These are phyloP conservation scores for Lolium perenne DNA, from an alignment of 176 grass and related monocot species.

Conservation along the genomic window DNA sequence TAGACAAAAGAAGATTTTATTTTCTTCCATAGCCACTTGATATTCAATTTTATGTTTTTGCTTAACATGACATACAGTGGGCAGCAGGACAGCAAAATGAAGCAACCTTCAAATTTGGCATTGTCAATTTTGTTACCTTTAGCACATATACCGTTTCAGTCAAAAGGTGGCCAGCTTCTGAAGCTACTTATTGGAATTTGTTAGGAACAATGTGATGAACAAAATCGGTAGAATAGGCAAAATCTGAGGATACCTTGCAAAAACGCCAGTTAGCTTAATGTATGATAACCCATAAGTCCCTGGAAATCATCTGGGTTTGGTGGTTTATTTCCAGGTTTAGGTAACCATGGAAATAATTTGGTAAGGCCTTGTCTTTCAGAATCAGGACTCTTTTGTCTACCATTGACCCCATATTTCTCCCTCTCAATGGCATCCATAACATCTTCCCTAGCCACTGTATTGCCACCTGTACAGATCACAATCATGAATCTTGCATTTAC, in stretches of 20 bases:
- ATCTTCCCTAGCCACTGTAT: constrained; percentile 77
- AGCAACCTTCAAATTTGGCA: neutral
- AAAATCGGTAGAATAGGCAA: neutral
- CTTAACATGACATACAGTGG: constrained; percentile 5
- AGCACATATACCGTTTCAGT: constrained; percentile 24
- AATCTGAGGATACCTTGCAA: constrained; percentile 46
- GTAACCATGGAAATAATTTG: constrained; percentile 89
- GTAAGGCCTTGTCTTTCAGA: constrained; percentile 65
- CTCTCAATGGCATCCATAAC: constrained; percentile 96
- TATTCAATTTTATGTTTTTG: constrained; percentile 26
- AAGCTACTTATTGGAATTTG: constrained; percentile 18
- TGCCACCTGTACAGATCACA: constrained; percentile 56
- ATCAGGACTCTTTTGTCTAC: constrained; percentile 53
- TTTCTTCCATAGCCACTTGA: neutral
- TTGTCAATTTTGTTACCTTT: neutral
- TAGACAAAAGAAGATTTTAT: neutral
- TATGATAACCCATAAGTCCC: constrained; percentile 72
- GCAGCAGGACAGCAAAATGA: neutral
- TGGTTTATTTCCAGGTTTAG: constrained; percentile 62
- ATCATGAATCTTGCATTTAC: constrained; percentile 21
- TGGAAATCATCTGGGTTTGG: constrained; percentile 72
- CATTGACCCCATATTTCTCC: constrained; percentile 88
- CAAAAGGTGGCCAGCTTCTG: neutral
- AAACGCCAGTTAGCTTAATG: constrained; percentile 62
- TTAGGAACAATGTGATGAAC: neutral